These are phyloP conservation scores for Myriosclerotinia duriaeana DNA, from an alignment of 2,329 filamentous ascomycete species.

Conservation along the genomic window DNA sequence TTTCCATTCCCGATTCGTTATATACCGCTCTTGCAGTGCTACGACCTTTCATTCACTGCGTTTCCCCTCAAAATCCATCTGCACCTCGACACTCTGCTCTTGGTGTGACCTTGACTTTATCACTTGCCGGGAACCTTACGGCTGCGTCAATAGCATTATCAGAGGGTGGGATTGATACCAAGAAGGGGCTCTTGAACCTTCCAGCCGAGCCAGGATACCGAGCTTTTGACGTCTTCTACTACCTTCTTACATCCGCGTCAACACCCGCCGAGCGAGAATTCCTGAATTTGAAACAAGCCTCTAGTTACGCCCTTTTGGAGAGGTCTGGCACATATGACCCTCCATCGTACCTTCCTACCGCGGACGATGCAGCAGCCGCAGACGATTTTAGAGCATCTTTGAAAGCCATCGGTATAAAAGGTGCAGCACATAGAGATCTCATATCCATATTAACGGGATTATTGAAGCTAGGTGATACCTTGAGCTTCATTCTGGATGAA, in stretches of 20 bases:
- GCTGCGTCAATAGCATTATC: slow-evolving; percentile 76
- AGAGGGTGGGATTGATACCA: slow-evolving; percentile 82
- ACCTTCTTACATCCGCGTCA: slow-evolving; percentile 87
- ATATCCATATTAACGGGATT: slow-evolving; percentile 84
- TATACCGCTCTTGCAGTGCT: slow-evolving; percentile 79
- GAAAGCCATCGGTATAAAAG: slow-evolving; percentile 92
- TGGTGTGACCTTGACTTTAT: slow-evolving; percentile 77
- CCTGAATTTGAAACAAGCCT: slow-evolving; percentile 73
- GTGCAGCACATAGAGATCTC: slow-evolving; percentile 74
- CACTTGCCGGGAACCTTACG: slow-evolving; percentile 74
- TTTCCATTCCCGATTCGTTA: slow-evolving; percentile 72
- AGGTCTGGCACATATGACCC: slow-evolving; percentile 83
- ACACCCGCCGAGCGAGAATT: slow-evolving; percentile 87
- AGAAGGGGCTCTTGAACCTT: slow-evolving; percentile 75
- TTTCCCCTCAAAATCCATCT: slow-evolving; percentile 87
- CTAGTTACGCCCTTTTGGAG: slow-evolving; percentile 74
- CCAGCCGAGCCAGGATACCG: slow-evolving; percentile 78
- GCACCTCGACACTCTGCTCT: slow-evolving; percentile 77
- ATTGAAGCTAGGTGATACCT: slow-evolving; percentile 86
- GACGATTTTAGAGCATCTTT: slow-evolving; percentile 88
- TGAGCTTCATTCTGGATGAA: slow-evolving; percentile 80
- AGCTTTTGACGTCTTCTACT: slow-evolving; percentile 98
- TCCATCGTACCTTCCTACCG: slow-evolving; percentile 85
- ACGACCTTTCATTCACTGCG: slow-evolving; percentile 81
- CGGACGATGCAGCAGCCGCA: slow-evolving; percentile 86